Base-by-base conservation (phyloP, 495 filamentous ascomycete genomes). In the Penicillium roqueforti region DNA sequence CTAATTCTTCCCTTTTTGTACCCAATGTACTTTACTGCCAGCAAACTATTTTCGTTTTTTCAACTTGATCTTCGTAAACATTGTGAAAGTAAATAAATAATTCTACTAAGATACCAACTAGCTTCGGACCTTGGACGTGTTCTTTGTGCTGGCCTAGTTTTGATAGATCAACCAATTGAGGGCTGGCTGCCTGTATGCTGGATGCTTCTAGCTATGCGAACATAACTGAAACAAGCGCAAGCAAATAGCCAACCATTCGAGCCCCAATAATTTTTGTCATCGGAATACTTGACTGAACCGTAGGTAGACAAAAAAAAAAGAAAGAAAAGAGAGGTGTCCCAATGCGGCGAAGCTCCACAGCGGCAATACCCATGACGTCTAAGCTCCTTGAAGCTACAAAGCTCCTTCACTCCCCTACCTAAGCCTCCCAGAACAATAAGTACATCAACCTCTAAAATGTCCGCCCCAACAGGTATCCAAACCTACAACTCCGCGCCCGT, bases 401-500 rank as follows among this genome's bases (percentile, higher is more conserved):
- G 16, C 19, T 32, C 18, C 46, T 23, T 14, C 19, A 36, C 20
- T 62, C 36, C 47, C 36, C 43, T 43, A 36, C 42, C 54, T 32
- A 14, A 32, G 8, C 28, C 31, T 22, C 19, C 18, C n/a, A 36
- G 37, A 29, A 37, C 14, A 40, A 32, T 18, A 14, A 14, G 36
- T 23, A n/a, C 8, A 37, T 40, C 11, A 40, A 14, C 19, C 19
- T 39, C 18, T 40, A 67, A 46, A 32, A 67, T 65, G 56, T 54
- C 61, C 51, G 73, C 23, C 31, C 84, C 85, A 77, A 69, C 80
- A 9, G 80, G 81, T 4, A 80, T 87, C 56, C 78, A 68, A 38
- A 73, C 85, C 25, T 80, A 84, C 73, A 79, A 74, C 19, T 71
- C 83, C 36, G 78, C 79, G 42, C 83, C 84, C 44, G 81, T 87